Percentiles rank a stretch among this genome's conserved stretches.
Conservation (phyloP, 805 yeast genomes). For the Saturnispora halmiae region DNA sequence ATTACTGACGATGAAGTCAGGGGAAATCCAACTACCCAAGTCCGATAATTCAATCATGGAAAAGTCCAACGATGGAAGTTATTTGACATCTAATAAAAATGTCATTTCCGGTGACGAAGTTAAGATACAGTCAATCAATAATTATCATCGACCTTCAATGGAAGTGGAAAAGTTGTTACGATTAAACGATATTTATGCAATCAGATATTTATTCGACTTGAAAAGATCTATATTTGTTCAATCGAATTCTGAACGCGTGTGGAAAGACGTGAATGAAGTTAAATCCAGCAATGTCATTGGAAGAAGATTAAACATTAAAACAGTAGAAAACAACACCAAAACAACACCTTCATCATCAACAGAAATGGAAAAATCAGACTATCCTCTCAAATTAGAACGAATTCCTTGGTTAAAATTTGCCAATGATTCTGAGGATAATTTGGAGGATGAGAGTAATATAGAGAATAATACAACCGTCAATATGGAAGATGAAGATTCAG, state of each 20-base stretch:
- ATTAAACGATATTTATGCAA: conserved; percentile 6
- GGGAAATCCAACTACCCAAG: conserved; percentile 5
- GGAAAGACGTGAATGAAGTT: background rate
- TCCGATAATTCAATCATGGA: background rate
- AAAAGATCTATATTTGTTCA: conserved; percentile 5
- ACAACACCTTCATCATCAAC: too few relatives aligned
- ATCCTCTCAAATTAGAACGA: conserved; percentile 6
- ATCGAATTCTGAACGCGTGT: background rate
- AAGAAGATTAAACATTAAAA: background rate
- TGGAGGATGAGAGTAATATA: background rate
- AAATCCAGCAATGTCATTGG: conserved; percentile 3
- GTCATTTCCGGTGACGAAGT: conserved; percentile 3
- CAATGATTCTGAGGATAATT: background rate
- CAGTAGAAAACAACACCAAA: too few relatives aligned
- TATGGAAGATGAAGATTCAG: background rate
- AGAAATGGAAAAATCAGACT: background rate
- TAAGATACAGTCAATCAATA: background rate
- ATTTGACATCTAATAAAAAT: background rate
- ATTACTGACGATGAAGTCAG: background rate
- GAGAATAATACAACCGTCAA: background rate
- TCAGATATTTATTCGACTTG: conserved; percentile 4
- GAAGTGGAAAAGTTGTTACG: background rate
- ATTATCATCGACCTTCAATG: conserved; percentile 5
- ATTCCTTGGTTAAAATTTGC: conserved; percentile 3
- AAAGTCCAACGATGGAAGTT: background rate